phyloP scores from a whole-genome alignment of 345 rosid genomes.

The Sonneratia alba region DNA sequence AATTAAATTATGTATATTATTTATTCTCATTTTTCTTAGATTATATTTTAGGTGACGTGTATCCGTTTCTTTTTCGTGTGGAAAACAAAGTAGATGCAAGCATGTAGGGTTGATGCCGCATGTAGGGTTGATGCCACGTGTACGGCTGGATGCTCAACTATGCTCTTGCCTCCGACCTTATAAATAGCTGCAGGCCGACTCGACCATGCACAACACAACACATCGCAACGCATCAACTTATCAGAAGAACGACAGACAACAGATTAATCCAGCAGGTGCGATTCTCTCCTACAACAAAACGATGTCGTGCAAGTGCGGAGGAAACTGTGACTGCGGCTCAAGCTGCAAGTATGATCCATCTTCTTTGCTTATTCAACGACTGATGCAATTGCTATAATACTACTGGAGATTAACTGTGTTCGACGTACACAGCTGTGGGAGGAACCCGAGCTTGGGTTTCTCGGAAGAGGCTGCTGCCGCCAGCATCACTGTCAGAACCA shows the following conservation, averaged over 20 bases:
- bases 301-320: slow-evolving; percentile 30
- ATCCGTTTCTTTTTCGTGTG: no score
- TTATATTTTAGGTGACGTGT: no score
- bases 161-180: not conserved
- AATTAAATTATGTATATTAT: no score
- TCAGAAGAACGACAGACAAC: no score
- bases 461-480: slow-evolving; percentile 21
- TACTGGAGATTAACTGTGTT: no score
- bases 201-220: no score
- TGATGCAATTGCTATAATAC: no score
- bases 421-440: not conserved
- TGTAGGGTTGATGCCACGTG: slow-evolving; percentile 30
- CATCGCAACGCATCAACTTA: not conserved
- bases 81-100: not conserved
- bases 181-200: slow-evolving; percentile 7
- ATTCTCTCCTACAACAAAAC: not conserved
- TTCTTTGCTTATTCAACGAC: not conserved
- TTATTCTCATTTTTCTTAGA: no score
- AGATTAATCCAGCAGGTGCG: no score
- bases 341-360: slow-evolving; percentile 17
- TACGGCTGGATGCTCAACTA: slow-evolving; percentile 11
- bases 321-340: slow-evolving; percentile 36
- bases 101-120: slow-evolving; percentile 13
- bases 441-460: slow-evolving; percentile 24
- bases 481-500: slow-evolving; percentile 8